Percentiles rank a stretch among this genome's conserved stretches.
These are phyloP conservation scores for Huntiella omanensis DNA, from an alignment of 2,329 filamentous ascomycete species.

Conservation along the genomic window DNA sequence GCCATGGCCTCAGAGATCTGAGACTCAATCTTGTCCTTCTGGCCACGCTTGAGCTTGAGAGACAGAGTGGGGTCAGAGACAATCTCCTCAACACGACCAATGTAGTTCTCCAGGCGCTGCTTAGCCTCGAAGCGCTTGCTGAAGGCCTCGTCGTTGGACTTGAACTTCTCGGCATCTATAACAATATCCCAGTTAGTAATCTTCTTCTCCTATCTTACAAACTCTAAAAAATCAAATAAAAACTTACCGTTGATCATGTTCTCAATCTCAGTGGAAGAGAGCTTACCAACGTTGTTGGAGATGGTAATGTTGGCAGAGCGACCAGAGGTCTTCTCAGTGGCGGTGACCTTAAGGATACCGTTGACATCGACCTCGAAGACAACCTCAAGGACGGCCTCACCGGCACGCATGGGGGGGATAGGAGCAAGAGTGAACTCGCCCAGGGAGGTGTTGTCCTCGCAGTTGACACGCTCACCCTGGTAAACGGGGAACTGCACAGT, in stretches of 20 bases:
- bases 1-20: conserved; percentile 94
- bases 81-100: conserved; percentile 96
- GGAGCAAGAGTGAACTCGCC: conserved; percentile 94
- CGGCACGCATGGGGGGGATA: conserved; percentile 72
- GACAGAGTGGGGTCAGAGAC: conserved; percentile 90
- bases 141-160: conserved; percentile 93
- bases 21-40: conserved; percentile 99
- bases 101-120: conserved; percentile 98
- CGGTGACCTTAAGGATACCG: conserved; percentile 98
- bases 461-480: conserved; percentile 96
- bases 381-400: conserved; percentile 89
- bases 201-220: background rate
- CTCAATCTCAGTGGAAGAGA: conserved; percentile 86
- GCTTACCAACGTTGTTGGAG: conserved; percentile 97
- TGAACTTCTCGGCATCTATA: conserved; percentile 88
- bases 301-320: conserved; percentile 99
- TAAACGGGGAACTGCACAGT: conserved; percentile 82
- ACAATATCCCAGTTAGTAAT: conserved; percentile 7
- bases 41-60: conserved; percentile 93
- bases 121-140: conserved; percentile 98
- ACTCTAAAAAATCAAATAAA: background rate
- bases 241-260: conserved; percentile 73
- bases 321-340: conserved; percentile 96
- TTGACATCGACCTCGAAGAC: conserved; percentile 99
- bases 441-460: conserved; percentile 92